These are phyloP conservation scores for Wickerhamiella kurtzmanii DNA, from an alignment of 805 yeast species.

Conservation along the genomic window DNA sequence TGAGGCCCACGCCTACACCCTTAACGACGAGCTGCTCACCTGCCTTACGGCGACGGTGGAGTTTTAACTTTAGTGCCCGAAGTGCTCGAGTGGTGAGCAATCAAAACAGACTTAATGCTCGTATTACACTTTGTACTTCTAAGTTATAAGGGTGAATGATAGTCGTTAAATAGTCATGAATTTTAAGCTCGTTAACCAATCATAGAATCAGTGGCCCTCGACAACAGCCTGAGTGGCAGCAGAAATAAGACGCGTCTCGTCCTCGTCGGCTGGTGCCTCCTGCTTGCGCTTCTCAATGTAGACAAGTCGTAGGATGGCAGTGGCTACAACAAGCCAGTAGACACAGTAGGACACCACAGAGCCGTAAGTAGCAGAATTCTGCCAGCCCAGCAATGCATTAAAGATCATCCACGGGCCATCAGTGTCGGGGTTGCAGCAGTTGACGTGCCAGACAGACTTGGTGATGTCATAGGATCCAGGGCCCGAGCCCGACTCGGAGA, in stretches of 20 bases:
- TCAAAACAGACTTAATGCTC: no score
- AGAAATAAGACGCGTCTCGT: not conserved
- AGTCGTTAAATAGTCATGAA: not conserved
- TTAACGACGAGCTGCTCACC: slow-evolving; percentile 65
- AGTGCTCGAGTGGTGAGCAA: slow-evolving; percentile 3
- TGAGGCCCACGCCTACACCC: slow-evolving; percentile 78
- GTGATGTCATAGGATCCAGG: slow-evolving; percentile 83
- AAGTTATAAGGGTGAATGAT: no score
- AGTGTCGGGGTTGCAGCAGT: slow-evolving; percentile 85
- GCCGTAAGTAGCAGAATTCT: slow-evolving; percentile 83
- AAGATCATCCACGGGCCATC: slow-evolving; percentile 88
- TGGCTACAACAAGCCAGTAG: slow-evolving; percentile 49
- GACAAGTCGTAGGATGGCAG: slow-evolving; percentile 33
- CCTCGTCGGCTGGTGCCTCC: not conserved
- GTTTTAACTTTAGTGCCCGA: slow-evolving; percentile 14
- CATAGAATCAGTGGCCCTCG: not conserved
- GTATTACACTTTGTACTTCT: no score
- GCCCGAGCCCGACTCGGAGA: slow-evolving; percentile 79
- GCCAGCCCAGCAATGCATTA: slow-evolving; percentile 88
- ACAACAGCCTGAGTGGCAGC: not conserved
- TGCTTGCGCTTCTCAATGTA: slow-evolving; percentile 28
- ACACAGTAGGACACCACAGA: slow-evolving; percentile 59
- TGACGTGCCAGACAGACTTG: slow-evolving; percentile 82
- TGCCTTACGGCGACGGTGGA: slow-evolving; percentile 46
- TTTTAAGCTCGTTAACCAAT: no score